Evolutionary conservation across 768 basidiomycete genomes (phyloP).

Genomic region (Leccinum variicolor): DNA sequence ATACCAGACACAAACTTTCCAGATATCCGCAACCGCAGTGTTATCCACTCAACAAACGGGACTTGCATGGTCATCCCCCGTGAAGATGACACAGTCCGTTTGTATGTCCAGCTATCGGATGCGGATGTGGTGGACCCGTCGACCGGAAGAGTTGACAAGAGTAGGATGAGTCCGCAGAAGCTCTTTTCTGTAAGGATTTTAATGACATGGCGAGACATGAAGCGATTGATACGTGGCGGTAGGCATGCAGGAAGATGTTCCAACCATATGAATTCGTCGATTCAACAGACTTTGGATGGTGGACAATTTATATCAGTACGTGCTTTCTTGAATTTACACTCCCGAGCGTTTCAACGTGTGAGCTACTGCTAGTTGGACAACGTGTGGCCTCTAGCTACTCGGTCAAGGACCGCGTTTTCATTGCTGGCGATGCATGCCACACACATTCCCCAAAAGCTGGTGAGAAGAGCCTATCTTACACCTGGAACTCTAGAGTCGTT

Average conservation of each 20-base stretch:
- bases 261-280: not conserved
- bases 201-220: not conserved
- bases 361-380: not conserved
- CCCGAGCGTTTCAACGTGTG: not conserved
- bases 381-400: not conserved
- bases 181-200: not conserved
- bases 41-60: not conserved
- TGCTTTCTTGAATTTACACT: not conserved
- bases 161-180: not conserved
- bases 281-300: not conserved
- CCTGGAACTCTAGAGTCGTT: not conserved
- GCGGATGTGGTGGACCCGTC: not conserved
- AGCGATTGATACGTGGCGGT: not conserved
- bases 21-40: not conserved
- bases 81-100: not conserved
- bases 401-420: not conserved
- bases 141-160: not conserved
- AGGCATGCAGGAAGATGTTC: not conserved
- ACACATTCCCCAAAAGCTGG: not conserved
- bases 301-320: not conserved
- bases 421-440: not conserved
- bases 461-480: not conserved
- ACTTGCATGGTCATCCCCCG: not conserved
- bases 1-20: not conserved
- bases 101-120: not conserved